These are phyloP conservation scores for Globisporangium cederbergense DNA, from an alignment of 352 stramenopile species.

Conservation along the genomic window DNA sequence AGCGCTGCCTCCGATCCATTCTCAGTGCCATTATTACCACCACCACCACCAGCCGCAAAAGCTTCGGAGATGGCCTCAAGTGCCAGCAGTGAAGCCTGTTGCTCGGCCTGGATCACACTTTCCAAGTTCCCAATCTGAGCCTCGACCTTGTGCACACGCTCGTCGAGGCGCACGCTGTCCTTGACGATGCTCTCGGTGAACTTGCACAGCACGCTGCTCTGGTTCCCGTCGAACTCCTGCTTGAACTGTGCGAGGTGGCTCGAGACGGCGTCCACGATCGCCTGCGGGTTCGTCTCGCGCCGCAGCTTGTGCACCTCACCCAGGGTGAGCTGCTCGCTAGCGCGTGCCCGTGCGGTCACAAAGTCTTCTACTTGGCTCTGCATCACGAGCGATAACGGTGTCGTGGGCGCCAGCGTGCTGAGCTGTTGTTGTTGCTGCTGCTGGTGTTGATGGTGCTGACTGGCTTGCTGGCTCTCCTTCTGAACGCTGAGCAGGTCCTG, in stretches of 20 bases:
- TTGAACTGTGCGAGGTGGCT: conserved; percentile 61
- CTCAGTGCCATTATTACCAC: neutral
- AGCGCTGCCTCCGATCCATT: neutral
- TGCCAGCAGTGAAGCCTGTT: conserved; percentile 63
- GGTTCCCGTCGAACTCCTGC: conserved; percentile 51
- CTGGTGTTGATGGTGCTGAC: neutral
- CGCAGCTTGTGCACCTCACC: conserved; percentile 34
- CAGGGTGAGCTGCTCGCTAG: conserved; percentile 28
- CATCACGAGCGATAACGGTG: conserved; percentile 37
- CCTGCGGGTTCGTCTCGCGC: conserved; percentile 26
- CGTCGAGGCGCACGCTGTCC: conserved; percentile 45
- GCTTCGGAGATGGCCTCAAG: conserved; percentile 71
- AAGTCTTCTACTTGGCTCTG: conserved; percentile 51
- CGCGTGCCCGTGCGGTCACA: conserved; percentile 28
- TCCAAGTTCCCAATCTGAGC: conserved; percentile 49
- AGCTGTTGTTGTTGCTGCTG: conserved; percentile 8
- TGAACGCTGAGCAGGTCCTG: conserved; percentile 25
- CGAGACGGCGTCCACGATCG: conserved; percentile 56
- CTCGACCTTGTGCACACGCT: conserved; percentile 53
- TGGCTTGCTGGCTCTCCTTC: conserved; percentile 8
- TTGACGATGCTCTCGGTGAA: conserved; percentile 55
- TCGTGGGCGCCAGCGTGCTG: conserved; percentile 19
- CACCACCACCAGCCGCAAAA: conserved; percentile 20
- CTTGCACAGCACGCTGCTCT: conserved; percentile 35
- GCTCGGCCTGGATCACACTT: conserved; percentile 58